A percentile compares a stretch with the other conserved stretches of the same genome.
phyloP scores from a whole-genome alignment of 169 alveolate species.

The Pseudocohnilembus persalinus region DNA sequence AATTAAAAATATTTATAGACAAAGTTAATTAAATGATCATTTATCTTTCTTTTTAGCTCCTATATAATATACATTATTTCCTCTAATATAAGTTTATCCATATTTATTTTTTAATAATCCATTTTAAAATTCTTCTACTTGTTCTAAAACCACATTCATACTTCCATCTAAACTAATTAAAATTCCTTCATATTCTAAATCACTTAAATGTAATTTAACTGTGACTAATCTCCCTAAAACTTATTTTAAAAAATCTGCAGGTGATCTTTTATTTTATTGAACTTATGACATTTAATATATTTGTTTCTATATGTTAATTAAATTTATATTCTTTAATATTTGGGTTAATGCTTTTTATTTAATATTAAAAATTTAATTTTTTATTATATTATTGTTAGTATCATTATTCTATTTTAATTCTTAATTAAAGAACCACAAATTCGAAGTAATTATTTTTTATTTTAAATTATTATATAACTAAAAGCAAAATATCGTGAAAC shows the following conservation, averaged over 20 bases:
- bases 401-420: too few relatives aligned
- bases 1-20: too few relatives aligned
- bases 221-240: constrained; percentile 40
- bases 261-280: constrained; percentile 23
- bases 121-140: constrained; percentile 42
- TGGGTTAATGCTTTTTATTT: too few relatives aligned
- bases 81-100: constrained; percentile 41
- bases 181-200: constrained; percentile 44
- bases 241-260: constrained; percentile 48
- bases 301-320: neutral
- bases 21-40: too few relatives aligned
- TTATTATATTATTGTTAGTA: too few relatives aligned
- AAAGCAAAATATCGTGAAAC: too few relatives aligned
- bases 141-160: constrained; percentile 44
- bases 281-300: neutral
- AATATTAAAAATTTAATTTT: too few relatives aligned
- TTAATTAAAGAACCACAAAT: too few relatives aligned
- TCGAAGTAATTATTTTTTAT: too few relatives aligned
- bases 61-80: constrained; percentile 41
- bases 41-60: constrained; percentile 21
- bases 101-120: constrained; percentile 32
- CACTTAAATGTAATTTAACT: constrained; percentile 42
- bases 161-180: constrained; percentile 45
- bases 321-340: too few relatives aligned
- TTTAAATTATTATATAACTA: too few relatives aligned